These are phyloP conservation scores for Ascochyta clinopodiicola DNA, from an alignment of 2,329 filamentous ascomycete genomes.

Conservation along the genomic window DNA sequence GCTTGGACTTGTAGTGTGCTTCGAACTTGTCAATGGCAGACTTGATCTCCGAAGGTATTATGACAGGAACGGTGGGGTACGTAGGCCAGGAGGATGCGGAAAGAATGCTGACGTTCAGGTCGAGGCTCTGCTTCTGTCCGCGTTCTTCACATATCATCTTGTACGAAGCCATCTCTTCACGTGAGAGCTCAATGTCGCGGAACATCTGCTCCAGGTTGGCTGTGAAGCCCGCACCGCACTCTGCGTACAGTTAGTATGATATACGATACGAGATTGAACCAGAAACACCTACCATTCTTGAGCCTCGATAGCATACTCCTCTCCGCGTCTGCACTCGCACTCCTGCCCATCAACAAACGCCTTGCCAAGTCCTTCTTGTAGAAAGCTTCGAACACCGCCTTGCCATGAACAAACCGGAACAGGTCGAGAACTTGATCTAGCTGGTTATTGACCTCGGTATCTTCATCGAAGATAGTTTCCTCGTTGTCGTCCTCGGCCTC, in stretches of 20 bases:
- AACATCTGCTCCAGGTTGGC: constrained; percentile 99
- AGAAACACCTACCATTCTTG: constrained; percentile 65
- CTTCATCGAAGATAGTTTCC: constrained; percentile 78
- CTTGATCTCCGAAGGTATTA: constrained; percentile 76
- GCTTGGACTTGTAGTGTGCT: constrained; percentile 84
- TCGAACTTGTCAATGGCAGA: constrained; percentile 83
- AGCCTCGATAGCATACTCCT: constrained; percentile 92
- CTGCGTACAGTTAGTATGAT: constrained; percentile 48
- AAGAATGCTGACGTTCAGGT: constrained; percentile 87
- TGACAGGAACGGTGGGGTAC: constrained; percentile 78
- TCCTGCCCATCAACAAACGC: constrained; percentile 86
- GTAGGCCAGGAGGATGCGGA: constrained; percentile 91
- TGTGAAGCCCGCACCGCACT: constrained; percentile 93
- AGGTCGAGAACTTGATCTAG: constrained; percentile 91
- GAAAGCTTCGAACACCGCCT: constrained; percentile 97
- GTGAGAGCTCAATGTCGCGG: constrained; percentile 92
- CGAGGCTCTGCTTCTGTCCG: constrained; percentile 64
- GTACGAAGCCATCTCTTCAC: constrained; percentile 92
- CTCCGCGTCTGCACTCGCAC: constrained; percentile 93
- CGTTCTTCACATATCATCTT: constrained; percentile 70
- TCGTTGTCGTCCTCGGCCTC: constrained; percentile 66
- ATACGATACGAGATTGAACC: neutral
- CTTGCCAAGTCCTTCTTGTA: constrained; percentile 98
- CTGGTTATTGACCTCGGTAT: constrained; percentile 88
- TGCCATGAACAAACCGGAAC: constrained; percentile 96